A percentile compares a stretch with the other conserved stretches of the same genome.
Conservation (phyloP, 2,329 filamentous ascomycete genomes). For the Pleoardoris graminearum region DNA sequence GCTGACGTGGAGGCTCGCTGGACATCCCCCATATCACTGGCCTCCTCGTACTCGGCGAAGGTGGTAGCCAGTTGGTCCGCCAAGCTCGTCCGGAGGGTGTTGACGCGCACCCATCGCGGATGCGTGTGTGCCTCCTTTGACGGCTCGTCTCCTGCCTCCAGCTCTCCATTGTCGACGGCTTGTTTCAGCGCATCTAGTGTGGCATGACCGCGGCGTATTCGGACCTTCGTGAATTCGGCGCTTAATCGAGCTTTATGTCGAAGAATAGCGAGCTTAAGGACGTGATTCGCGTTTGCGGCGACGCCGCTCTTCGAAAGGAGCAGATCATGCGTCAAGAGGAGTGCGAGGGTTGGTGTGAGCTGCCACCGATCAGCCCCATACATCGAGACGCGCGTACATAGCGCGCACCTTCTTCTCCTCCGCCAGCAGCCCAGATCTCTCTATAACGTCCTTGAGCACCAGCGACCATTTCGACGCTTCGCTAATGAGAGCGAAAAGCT, state of each 20-base stretch:
- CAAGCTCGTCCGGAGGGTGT: constrained; percentile 72
- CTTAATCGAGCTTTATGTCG: constrained; percentile 79
- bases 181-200: constrained; percentile 68
- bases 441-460: constrained; percentile 86
- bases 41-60: constrained; percentile 66
- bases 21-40: constrained; percentile 61
- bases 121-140: constrained; percentile 56
- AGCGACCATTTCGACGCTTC: constrained; percentile 91
- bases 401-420: constrained; percentile 76
- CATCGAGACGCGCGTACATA: constrained; percentile 15
- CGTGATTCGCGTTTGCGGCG: constrained; percentile 77
- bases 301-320: constrained; percentile 81
- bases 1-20: constrained; percentile 46
- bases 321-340: constrained; percentile 85
- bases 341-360: constrained; percentile 77
- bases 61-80: constrained; percentile 73
- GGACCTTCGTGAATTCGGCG: constrained; percentile 80
- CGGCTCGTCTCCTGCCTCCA: constrained; percentile 36
- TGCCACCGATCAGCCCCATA: constrained; percentile 44
- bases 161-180: constrained; percentile 55
- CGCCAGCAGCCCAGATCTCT: constrained; percentile 73
- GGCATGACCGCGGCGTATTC: constrained; percentile 70
- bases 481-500: constrained; percentile 83
- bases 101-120: constrained; percentile 91
- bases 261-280: constrained; percentile 73